phyloP scores from a whole-genome alignment of 805 yeast species.

The Yueomyces sinensis region DNA sequence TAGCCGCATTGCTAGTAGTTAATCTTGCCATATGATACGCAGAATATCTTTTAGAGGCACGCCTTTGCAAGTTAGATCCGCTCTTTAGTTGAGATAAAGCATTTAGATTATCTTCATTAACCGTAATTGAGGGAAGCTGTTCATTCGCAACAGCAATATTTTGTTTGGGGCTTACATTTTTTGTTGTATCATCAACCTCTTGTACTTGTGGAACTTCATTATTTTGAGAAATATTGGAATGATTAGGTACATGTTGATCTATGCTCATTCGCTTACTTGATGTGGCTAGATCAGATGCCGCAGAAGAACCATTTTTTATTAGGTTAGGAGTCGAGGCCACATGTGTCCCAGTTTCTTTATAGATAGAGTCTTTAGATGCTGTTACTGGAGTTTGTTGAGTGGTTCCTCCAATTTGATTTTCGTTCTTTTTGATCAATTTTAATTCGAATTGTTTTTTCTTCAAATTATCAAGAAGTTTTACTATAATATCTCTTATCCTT shows the following conservation, averaged over 20 bases:
- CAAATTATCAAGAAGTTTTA: slow-evolving; percentile 61
- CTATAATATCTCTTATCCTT: slow-evolving; percentile 72
- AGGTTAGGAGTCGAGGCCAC: not conserved
- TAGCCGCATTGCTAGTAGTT: slow-evolving; percentile 28
- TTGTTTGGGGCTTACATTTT: not conserved
- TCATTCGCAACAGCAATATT: not conserved
- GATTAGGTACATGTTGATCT: not conserved
- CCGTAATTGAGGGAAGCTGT: not conserved
- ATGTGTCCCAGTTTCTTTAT: not conserved
- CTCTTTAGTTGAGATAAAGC: slow-evolving; percentile 70
- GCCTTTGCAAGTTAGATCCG: slow-evolving; percentile 71
- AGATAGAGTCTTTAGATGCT: not conserved
- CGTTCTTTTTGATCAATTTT: slow-evolving; percentile 14
- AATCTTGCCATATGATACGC: slow-evolving; percentile 84
- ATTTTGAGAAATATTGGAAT: not conserved
- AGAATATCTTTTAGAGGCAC: slow-evolving; percentile 88
- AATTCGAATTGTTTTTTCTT: slow-evolving; percentile 59
- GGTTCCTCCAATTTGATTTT: slow-evolving; percentile 2
- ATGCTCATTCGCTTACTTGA: not conserved
- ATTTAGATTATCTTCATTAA: slow-evolving; percentile 24
- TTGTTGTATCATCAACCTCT: not conserved
- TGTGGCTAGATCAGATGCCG: not conserved
- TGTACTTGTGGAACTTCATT: not conserved
- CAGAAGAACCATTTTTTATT: not conserved
- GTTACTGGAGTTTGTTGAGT: slow-evolving; percentile 8